phyloP scores from a whole-genome alignment of 768 basidiomycete species.

The Phaeolepiota aurea region DNA sequence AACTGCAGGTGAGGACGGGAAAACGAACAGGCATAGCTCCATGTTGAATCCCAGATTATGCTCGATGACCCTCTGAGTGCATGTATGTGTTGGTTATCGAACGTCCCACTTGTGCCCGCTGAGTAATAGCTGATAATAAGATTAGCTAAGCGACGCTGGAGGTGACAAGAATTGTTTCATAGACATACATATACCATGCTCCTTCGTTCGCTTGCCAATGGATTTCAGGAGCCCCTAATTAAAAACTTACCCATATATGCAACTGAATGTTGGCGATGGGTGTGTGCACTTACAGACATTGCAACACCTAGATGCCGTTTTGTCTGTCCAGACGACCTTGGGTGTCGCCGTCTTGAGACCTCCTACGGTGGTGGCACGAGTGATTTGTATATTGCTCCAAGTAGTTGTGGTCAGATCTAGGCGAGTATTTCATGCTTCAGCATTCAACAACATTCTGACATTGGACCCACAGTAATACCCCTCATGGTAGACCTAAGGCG shows the following conservation, averaged over 20 bases:
- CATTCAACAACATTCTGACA: neutral
- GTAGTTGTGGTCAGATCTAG: constrained; percentile 11
- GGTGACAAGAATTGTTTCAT: neutral
- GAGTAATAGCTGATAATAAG: constrained; percentile 18
- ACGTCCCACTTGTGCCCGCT: constrained; percentile 20
- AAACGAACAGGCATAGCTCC: constrained; percentile 20
- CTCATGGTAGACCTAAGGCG: constrained; percentile 7
- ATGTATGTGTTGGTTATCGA: constrained; percentile 24
- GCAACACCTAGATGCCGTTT: constrained; percentile 2
- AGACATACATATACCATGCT: constrained; percentile 22
- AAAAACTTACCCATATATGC: too few relatives aligned
- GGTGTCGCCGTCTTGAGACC: constrained; percentile 7
- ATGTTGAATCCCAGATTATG: constrained; percentile 23
- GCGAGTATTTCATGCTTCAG: neutral
- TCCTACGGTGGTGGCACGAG: constrained; percentile 9
- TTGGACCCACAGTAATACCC: constrained; percentile 9
- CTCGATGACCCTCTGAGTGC: constrained; percentile 20
- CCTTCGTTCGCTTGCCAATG: constrained; percentile 19
- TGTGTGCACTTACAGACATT: constrained; percentile 1
- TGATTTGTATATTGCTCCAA: constrained; percentile 11
- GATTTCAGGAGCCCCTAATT: constrained; percentile 24
- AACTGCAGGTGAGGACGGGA: too few relatives aligned
- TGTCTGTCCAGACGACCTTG: constrained; percentile 5
- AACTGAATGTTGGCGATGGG: too few relatives aligned
- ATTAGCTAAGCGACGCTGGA: neutral